phyloP scores from a whole-genome alignment of 2,329 filamentous ascomycete species.

The Arthrobotrys iridis region DNA sequence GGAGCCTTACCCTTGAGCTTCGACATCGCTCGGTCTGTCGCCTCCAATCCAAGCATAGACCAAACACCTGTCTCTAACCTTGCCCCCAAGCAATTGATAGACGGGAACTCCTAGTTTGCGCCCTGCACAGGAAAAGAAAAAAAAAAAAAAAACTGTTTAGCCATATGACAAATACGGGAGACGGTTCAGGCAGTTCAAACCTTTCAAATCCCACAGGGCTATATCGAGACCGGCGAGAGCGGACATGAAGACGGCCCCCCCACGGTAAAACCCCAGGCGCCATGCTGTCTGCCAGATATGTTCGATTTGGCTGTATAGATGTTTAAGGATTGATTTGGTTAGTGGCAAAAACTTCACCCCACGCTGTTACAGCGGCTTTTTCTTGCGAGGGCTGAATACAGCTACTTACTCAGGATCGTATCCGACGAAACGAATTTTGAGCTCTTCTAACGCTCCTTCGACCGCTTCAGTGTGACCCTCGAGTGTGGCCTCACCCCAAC shows the following conservation, averaged over 20 bases:
- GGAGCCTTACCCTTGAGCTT: conserved; percentile 68
- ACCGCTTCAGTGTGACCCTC: conserved; percentile 71
- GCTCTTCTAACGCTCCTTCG: conserved; percentile 70
- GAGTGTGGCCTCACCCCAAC: conserved; percentile 72
- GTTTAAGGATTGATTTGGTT: conserved; percentile 7
- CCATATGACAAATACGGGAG: conserved; percentile 30
- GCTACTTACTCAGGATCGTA: conserved; percentile 69
- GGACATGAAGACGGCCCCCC: conserved; percentile 82
- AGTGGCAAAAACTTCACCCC: conserved; percentile 19
- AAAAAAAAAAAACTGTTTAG: conserved; percentile 23
- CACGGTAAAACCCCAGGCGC: conserved; percentile 78
- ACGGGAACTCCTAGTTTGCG: conserved; percentile 73
- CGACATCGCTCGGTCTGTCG: conserved; percentile 74
- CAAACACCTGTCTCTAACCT: conserved; percentile 74
- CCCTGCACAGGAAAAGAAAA: conserved; percentile 60
- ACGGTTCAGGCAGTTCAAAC: conserved; percentile 58
- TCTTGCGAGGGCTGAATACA: neutral
- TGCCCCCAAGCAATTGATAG: conserved; percentile 78
- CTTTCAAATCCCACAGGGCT: conserved; percentile 81
- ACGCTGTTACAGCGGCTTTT: neutral
- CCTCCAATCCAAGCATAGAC: conserved; percentile 84
- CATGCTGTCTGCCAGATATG: conserved; percentile 81
- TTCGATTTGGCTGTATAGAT: conserved; percentile 72
- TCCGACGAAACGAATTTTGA: conserved; percentile 67
- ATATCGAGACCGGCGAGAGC: conserved; percentile 81